phyloP scores from a whole-genome alignment of 2,329 filamentous ascomycete species.

The Clonostachys byssicola region DNA sequence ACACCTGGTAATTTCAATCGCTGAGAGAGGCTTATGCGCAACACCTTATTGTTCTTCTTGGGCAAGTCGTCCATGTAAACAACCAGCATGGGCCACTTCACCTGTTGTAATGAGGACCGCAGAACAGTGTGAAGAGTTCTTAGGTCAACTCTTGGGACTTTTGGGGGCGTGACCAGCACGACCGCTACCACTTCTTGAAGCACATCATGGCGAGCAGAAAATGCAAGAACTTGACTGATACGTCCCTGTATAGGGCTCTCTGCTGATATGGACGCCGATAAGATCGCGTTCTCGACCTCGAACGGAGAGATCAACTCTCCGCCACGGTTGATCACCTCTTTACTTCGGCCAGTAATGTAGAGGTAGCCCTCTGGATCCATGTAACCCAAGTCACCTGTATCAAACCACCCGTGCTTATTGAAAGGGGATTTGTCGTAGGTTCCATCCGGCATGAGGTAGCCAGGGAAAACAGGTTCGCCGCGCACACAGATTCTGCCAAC shows the following conservation, averaged over 20 bases:
- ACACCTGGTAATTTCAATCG: slow-evolving; percentile 37
- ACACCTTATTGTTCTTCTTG: slow-evolving; percentile 53
- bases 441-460: slow-evolving; percentile 39
- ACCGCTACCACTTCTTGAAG: slow-evolving; percentile 53
- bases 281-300: slow-evolving; percentile 53
- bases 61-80: slow-evolving; percentile 52
- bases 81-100: slow-evolving; percentile 46
- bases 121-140: slow-evolving; percentile 41
- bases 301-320: slow-evolving; percentile 57
- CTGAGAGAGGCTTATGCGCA: slow-evolving; percentile 47
- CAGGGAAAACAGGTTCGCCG: slow-evolving; percentile 44
- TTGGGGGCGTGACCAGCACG: slow-evolving; percentile 41
- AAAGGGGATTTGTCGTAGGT: slow-evolving; percentile 39
- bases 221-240: slow-evolving; percentile 44
- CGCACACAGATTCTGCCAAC: slow-evolving; percentile 46
- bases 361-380: slow-evolving; percentile 45
- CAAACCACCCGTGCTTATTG: slow-evolving; percentile 44
- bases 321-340: slow-evolving; percentile 53
- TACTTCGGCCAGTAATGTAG: slow-evolving; percentile 50
- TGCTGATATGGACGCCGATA: slow-evolving; percentile 34
- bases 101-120: slow-evolving; percentile 40
- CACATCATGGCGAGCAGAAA: slow-evolving; percentile 46
- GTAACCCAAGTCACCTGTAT: slow-evolving; percentile 50
- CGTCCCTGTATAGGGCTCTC: slow-evolving; percentile 38
- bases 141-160: slow-evolving; percentile 38